Conservation (phyloP, 495 filamentous ascomycete species). For the Friedmanniomyces simplex region DNA sequence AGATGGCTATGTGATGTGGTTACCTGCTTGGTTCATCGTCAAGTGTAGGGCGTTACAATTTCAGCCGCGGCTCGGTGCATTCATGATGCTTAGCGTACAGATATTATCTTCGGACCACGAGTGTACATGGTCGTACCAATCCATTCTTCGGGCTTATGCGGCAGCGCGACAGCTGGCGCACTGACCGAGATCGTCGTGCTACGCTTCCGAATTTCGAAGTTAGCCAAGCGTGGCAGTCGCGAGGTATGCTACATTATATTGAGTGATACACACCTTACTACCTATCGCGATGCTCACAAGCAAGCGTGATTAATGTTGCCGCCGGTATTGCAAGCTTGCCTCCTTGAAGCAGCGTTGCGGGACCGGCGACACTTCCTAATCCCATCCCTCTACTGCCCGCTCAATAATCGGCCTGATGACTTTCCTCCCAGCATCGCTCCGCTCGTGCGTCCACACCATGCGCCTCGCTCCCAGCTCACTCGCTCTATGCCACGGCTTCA, state of each 20-base stretch:
- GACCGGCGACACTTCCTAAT: constrained; percentile 1
- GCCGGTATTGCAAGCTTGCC: no score
- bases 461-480: constrained; percentile 18
- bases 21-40: not conserved
- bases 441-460: constrained; percentile 26
- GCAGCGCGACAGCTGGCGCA: no score
- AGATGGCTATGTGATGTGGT: constrained; percentile 79
- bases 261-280: no score
- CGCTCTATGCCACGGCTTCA: constrained; percentile 21
- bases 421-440: constrained; percentile 17
- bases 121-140: not conserved
- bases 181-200: no score
- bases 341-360: no score
- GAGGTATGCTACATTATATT: no score
- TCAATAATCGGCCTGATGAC: constrained; percentile 22
- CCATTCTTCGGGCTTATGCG: no score
- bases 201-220: no score
- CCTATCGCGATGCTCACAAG: no score
- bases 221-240: no score
- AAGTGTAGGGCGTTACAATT: not conserved
- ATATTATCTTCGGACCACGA: not conserved
- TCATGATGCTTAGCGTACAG: not conserved
- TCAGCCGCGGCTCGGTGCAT: not conserved
- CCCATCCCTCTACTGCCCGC: constrained; percentile 22
- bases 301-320: no score